phyloP scores from a whole-genome alignment of 768 basidiomycete genomes.

The Pleurotus giganteus region DNA sequence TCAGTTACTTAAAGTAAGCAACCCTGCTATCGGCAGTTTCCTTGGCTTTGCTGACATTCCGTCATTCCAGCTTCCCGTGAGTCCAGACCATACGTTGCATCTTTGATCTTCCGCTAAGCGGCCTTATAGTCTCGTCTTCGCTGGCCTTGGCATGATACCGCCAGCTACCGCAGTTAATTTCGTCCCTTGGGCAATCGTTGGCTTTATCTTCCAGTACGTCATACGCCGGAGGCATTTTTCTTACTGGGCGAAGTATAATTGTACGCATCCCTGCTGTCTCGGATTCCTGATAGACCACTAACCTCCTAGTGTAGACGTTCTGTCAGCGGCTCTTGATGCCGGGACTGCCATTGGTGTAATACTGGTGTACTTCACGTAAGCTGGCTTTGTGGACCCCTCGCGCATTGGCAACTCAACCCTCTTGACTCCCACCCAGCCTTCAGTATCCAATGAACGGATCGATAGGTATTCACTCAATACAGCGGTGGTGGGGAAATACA shows the following conservation, averaged over 20 bases:
- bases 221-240: conserved; percentile 63
- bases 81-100: conserved; percentile 12
- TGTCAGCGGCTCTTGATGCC: conserved; percentile 74
- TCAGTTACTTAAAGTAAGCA: conserved; percentile 68
- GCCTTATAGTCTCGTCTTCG: conserved; percentile 56
- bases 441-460: conserved; percentile 43
- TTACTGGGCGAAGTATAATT: conserved; percentile 81
- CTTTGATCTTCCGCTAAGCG: conserved; percentile 8
- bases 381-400: background rate
- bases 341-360: conserved; percentile 65
- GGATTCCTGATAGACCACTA: background rate
- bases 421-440: conserved; percentile 23
- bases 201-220: conserved; percentile 78
- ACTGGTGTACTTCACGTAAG: conserved; percentile 68
- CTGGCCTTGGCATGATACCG: conserved; percentile 67
- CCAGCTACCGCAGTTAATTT: conserved; percentile 87
- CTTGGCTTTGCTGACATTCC: conserved; percentile 3
- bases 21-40: background rate
- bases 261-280: conserved; percentile 31
- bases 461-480: conserved; percentile 34
- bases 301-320: conserved; percentile 45
- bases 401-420: background rate
- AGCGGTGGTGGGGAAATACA: conserved; percentile 41
- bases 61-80: conserved; percentile 44
- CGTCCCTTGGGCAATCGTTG: conserved; percentile 71